Base-by-base conservation (phyloP, 768 basidiomycete genomes). In the Mycena floridula region DNA sequence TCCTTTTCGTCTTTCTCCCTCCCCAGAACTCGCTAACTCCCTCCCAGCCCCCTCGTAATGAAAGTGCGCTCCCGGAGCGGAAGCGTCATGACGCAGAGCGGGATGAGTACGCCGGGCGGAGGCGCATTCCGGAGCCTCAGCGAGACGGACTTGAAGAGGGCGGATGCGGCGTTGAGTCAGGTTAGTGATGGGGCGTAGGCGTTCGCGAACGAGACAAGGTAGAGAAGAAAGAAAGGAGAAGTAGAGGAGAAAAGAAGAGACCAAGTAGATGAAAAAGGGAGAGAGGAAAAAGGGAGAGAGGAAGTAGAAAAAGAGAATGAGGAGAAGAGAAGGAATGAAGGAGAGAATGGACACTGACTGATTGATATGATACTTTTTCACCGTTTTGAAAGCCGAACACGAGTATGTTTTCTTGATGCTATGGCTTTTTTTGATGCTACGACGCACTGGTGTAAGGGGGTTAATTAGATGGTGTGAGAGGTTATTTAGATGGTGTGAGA, bases 21-120 rank as follows among this genome's bases (percentile, higher is more conserved):
- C n/a, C n/a, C n/a, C n/a, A n/a, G n/a, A n/a, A n/a, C n/a, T n/a
- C n/a, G n/a, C n/a, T n/a, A n/a, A n/a, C n/a, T n/a, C n/a, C n/a
- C n/a, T n/a, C n/a, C 43, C 53, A 90, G 88, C 82, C 89, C 88
- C 0, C 68, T 93, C 46, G 86, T 89, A 20, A 87, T 89, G 81
- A 93, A 93, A 64, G 84, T 91, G 18, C 84, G 89, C 40, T 90
- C 86, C 25, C 80, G 89, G 43, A 76, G 82, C 3, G 81, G 81
- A 39, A 92, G 89, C 16, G 80, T 92, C 13, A 72, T 73, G 56
- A 77, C 75, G 41, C 69, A 70, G 55, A 76, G 74, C 40, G 74
- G 74, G 7, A 69, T 64, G 3, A 93, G 88, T 58, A 96, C 95
- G 7, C 90, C 91, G 0, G 94, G 90, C 2, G 88, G 86, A n/a